Percentiles rank a stretch among this genome's conserved stretches.
phyloP scores from a whole-genome alignment of 352 stramenopile species.

The Phytophthora sansomeana region DNA sequence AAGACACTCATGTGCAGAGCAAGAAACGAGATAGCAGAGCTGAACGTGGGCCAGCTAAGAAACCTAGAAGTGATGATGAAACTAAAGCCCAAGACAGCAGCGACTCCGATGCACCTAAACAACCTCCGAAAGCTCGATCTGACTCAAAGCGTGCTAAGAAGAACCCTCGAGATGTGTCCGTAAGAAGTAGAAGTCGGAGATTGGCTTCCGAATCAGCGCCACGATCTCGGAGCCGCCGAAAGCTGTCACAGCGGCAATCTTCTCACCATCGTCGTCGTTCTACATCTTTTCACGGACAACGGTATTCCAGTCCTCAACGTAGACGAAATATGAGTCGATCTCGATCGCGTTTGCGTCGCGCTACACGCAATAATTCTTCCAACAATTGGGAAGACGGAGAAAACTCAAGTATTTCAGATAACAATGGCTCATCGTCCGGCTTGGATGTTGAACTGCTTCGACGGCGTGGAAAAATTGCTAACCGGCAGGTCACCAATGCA shows the following conservation, averaged over 20 bases:
- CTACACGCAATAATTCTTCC: slow-evolving; percentile 6
- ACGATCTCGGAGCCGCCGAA: slow-evolving; percentile 21
- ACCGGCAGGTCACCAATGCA: slow-evolving; percentile 1
- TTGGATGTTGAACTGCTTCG: slow-evolving; percentile 56
- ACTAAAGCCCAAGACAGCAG: slow-evolving; percentile 18
- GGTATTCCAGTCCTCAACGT: slow-evolving; percentile 13
- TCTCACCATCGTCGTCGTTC: slow-evolving; percentile 6
- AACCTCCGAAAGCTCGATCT: background rate
- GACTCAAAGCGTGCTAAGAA: slow-evolving; percentile 5
- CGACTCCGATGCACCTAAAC: slow-evolving; percentile 6
- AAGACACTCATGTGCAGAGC: slow-evolving; percentile 3
- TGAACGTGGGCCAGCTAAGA: slow-evolving; percentile 10
- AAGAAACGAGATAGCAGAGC: slow-evolving; percentile 12
- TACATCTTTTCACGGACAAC: slow-evolving; percentile 7
- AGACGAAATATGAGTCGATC: slow-evolving; percentile 18
- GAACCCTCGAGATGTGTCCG: background rate
- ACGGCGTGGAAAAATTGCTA: slow-evolving; percentile 12
- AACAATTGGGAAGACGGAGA: slow-evolving; percentile 6
- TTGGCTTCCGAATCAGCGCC: slow-evolving; percentile 1
- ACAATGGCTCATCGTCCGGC: slow-evolving; percentile 43
- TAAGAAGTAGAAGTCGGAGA: slow-evolving; percentile 7
- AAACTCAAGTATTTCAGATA: slow-evolving; percentile 14
- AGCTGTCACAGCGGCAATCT: slow-evolving; percentile 2
- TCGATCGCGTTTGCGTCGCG: slow-evolving; percentile 7
- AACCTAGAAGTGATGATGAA: slow-evolving; percentile 23